Conservation (phyloP, 202 grass and related monocot genomes). For the Dendrocalamus latiflorus region DNA sequence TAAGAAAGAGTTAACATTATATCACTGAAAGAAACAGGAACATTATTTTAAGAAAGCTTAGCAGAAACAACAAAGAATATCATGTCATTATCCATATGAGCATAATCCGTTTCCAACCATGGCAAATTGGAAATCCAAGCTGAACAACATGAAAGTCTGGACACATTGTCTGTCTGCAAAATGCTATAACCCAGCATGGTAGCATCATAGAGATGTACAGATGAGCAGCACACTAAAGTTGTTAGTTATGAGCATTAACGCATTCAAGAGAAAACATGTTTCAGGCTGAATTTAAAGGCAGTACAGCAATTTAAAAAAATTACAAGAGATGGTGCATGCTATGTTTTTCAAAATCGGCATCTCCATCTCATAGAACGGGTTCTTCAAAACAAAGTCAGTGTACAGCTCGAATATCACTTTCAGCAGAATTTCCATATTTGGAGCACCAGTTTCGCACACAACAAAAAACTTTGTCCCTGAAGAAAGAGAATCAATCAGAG, state of each 20-base stretch:
- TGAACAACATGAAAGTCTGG: neutral
- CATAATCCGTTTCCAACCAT: neutral
- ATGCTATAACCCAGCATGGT: neutral
- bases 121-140: neutral
- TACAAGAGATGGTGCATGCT: neutral
- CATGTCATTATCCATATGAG: neutral
- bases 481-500: neutral
- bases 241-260: neutral
- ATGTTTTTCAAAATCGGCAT: constrained; percentile 57
- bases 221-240: neutral
- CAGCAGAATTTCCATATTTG: constrained; percentile 73
- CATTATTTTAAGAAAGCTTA: too few species aligned
- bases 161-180: too few species aligned
- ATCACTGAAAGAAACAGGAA: too few species aligned
- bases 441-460: constrained; percentile 63
- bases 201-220: neutral
- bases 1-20: too few species aligned
- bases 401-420: constrained; percentile 84
- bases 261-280: neutral
- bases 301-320: neutral
- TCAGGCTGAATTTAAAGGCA: neutral
- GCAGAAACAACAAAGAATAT: neutral
- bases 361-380: constrained; percentile 97
- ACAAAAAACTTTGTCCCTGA: constrained; percentile 91
- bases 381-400: constrained; percentile 91